Evolutionary conservation across 2,329 filamentous ascomycete genomes (phyloP), one percentile per base, ranked within the genome.

Genomic region (Aureobasidium musti): DNA sequence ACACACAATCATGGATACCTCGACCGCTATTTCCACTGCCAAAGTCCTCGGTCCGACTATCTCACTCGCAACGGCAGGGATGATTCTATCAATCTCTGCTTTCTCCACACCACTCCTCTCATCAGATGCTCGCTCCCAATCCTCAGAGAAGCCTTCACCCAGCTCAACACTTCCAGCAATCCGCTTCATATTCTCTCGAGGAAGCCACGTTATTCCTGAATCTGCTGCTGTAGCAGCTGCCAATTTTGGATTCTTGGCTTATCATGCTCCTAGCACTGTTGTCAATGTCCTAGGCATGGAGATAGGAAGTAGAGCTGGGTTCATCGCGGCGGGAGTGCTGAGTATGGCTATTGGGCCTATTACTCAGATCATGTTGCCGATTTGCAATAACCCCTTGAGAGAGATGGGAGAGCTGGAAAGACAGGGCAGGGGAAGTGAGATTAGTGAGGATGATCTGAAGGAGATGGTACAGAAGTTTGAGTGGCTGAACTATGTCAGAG

Each of bases 51-150:
- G 59, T 5, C 59, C 59, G 3, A 23, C 8, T 3, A 39, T 26
- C 7, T 63, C 59, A 3, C n/a, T 63, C 10, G 33, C 45, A 63
- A 63, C 45, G 39, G 54, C 56, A 21, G 60, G 50, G 21, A 37
- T 23, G 5, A 63, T 56, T 39, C 26, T 53, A 49, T 45, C 49
- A 17, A 49, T 56, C 52, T 63, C 66, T 7, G 10, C 43, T 7
- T n/a, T 65, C 61, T 50, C 17, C 41, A 63, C 49, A n/a, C 60
- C 66, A 17, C 43, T 65, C 3, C 49, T 49, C 8, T 47, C 63
- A 13, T 21, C 50, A 2, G 28, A 33, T 6, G 61, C 61, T 8
- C 61, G 61, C 49, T 67, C 39, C 6, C 50, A 63, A 50, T 65
- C 49, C 2, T 19, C 50, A 11, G 28, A 8, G 0, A 63, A 43